Evolutionary conservation across 2,329 filamentous ascomycete genomes (phyloP), one percentile per base, ranked within the genome.

Genomic region (Thelonectria discophora): DNA sequence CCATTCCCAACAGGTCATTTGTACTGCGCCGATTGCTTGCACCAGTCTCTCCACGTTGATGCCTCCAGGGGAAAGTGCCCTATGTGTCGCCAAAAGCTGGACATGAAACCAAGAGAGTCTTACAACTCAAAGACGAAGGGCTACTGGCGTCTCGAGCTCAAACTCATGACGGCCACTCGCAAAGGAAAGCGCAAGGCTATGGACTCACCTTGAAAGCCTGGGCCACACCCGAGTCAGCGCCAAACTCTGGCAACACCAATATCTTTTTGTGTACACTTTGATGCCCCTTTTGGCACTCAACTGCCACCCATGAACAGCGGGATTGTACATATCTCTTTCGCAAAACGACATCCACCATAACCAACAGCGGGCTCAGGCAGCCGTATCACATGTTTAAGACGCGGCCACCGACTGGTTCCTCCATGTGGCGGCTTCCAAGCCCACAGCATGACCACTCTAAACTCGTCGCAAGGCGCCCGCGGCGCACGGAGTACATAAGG

Each of bases 21-120:
- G 3, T 90, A 88, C 72, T 90, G 88, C 65, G 83, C 84, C 47
- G 81, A 84, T 58, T 90, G 88, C 69, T 78, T 90, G 2, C 85
- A 88, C 68, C 82, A 84, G 11, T 84, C 87, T 5, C 80, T 90
- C 2, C 77, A 86, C 60, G 85, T 86, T 32, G 84, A 87, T 54
- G 76, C 76, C 1, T 80, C 79, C n/a, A 84, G 81, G 58, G 84
- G 83, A 49, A 83, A 83, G 56, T 90, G 88, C 60, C 88, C 88
- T 0, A 88, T 90, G 65, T 90, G 88, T 73, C 81, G 88, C 32
- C 80, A 86, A 47, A 85, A 85, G 58, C 80, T 90, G 45, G 85
- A 86, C 55, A 78, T 78, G 43, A 81, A 80, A 62, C 69, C 77
- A 5, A 78, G 78, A 52, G 75, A 71, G 20, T 65, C 73, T 18